A percentile compares a stretch with the other conserved stretches of the same genome.
Evolutionary conservation across 495 filamentous ascomycete species (phyloP).

Genomic region (Trypethelium eluteriae): DNA sequence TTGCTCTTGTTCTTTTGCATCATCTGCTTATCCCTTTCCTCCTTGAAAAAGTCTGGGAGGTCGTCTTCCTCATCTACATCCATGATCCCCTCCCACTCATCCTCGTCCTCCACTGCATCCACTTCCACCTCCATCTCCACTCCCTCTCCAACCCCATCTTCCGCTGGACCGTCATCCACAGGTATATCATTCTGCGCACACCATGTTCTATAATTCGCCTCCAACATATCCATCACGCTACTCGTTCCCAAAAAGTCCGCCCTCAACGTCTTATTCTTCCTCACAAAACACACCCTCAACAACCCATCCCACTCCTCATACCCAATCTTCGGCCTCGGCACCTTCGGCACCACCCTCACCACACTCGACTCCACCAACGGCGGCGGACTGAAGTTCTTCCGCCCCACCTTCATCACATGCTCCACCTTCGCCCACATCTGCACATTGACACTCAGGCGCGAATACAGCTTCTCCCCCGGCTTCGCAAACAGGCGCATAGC

Average conservation of each 20-base stretch:
- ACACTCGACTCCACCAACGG: conserved; percentile 83
- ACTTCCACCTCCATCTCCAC: conserved; percentile 36
- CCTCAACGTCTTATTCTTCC: conserved; percentile 69
- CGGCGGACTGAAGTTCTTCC: conserved; percentile 91
- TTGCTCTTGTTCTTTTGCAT: conserved; percentile 36
- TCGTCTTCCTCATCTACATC: conserved; percentile 54
- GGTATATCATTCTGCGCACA: conserved; percentile 75
- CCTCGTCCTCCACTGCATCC: conserved; percentile 48
- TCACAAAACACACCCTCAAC: conserved; percentile 72
- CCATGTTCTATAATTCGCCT: conserved; percentile 79
- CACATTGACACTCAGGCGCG: conserved; percentile 77
- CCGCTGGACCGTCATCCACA: conserved; percentile 58
- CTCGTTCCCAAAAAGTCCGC: conserved; percentile 67
- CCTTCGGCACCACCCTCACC: conserved; percentile 68
- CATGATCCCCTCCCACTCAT: conserved; percentile 45
- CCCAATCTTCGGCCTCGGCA: conserved; percentile 72
- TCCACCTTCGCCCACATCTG: conserved; percentile 89
- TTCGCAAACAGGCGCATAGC: conserved; percentile 68
- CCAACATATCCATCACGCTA: conserved; percentile 71
- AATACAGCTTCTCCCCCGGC: conserved; percentile 77
- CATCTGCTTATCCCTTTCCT: conserved; percentile 46
- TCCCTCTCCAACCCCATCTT: conserved; percentile 35
- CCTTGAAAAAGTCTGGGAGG: conserved; percentile 70
- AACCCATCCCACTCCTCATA: conserved; percentile 95
- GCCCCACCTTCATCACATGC: conserved; percentile 86